These are phyloP conservation scores for Recurvomyces mirabilis DNA, from an alignment of 495 filamentous ascomycete species.

Conservation along the genomic window DNA sequence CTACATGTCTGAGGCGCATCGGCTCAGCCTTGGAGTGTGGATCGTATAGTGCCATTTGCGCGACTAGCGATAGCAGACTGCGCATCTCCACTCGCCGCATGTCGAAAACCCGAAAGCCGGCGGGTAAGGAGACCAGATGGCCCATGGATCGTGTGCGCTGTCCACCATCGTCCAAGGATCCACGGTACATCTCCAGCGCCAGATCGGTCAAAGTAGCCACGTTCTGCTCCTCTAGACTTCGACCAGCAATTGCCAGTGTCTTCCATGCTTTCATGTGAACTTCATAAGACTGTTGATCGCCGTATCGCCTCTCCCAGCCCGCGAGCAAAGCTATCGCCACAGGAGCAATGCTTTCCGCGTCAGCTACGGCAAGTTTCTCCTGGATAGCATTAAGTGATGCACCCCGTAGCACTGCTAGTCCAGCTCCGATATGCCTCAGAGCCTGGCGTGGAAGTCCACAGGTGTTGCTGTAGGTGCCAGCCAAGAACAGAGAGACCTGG, in stretches of 20 bases:
- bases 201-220: constrained; percentile 7
- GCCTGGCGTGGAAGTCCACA: constrained; percentile 4
- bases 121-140: background rate
- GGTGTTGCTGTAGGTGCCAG: constrained; percentile 10
- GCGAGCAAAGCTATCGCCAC: constrained; percentile 8
- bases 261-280: constrained; percentile 10
- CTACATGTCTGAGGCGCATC: background rate
- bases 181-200: constrained; percentile 3
- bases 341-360: constrained; percentile 1
- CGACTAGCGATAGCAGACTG: constrained; percentile 4
- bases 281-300: constrained; percentile 4
- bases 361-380: background rate
- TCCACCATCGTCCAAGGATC: background rate
- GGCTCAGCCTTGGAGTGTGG: background rate
- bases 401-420: constrained; percentile 4
- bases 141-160: background rate
- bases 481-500: constrained; percentile 9
- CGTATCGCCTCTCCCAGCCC: constrained; percentile 9
- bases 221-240: background rate
- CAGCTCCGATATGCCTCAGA: constrained; percentile 5
- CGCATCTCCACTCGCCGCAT: background rate
- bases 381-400: constrained; percentile 12
- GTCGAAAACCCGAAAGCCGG: background rate
- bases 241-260: background rate
- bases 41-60: background rate